Evolutionary conservation across 768 basidiomycete genomes (phyloP).

Genomic region (Glaciozyma martinii): DNA sequence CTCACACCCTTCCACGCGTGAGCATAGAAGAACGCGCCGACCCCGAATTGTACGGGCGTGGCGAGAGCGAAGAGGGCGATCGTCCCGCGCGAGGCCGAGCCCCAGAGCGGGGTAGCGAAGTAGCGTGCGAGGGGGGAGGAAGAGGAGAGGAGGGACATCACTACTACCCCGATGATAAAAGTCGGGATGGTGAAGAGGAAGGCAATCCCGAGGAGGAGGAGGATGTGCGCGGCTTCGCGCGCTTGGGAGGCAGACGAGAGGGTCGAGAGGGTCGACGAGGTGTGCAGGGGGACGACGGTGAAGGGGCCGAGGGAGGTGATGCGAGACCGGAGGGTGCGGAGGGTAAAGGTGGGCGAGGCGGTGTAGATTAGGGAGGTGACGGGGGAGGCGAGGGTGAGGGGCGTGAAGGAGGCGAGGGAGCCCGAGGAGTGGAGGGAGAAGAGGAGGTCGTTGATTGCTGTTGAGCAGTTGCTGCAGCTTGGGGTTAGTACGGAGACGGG

Average conservation of each 20-base stretch:
- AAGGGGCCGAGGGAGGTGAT: constrained; percentile 51
- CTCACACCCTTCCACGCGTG: constrained; percentile 33
- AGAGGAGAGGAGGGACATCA: constrained; percentile 46
- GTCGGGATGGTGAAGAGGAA: constrained; percentile 63
- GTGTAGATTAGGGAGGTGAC: constrained; percentile 47
- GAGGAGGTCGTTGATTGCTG: constrained; percentile 43
- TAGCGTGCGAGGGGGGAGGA: constrained; percentile 46
- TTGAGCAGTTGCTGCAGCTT: constrained; percentile 47
- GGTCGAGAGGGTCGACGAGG: constrained; percentile 55
- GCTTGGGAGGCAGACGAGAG: constrained; percentile 47
- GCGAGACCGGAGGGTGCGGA: constrained; percentile 51
- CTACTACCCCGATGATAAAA: constrained; percentile 68
- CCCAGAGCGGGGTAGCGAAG: constrained; percentile 39
- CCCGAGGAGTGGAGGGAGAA: constrained; percentile 15
- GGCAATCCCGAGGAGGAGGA: constrained; percentile 50
- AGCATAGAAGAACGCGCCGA: constrained; percentile 40
- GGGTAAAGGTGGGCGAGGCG: constrained; percentile 51
- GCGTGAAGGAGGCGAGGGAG: constrained; percentile 28
- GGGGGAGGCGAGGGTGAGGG: constrained; percentile 39
- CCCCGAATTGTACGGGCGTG: constrained; percentile 41
- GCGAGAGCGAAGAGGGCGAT: constrained; percentile 39
- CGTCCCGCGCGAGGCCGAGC: constrained; percentile 38
- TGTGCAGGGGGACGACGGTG: constrained; percentile 70
- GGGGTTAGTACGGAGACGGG: no score
- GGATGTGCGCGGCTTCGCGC: background rate